These are phyloP conservation scores for Microstroma glucosiphilum DNA, from an alignment of 1,284 basidiomycete genomes.

Conservation along the genomic window DNA sequence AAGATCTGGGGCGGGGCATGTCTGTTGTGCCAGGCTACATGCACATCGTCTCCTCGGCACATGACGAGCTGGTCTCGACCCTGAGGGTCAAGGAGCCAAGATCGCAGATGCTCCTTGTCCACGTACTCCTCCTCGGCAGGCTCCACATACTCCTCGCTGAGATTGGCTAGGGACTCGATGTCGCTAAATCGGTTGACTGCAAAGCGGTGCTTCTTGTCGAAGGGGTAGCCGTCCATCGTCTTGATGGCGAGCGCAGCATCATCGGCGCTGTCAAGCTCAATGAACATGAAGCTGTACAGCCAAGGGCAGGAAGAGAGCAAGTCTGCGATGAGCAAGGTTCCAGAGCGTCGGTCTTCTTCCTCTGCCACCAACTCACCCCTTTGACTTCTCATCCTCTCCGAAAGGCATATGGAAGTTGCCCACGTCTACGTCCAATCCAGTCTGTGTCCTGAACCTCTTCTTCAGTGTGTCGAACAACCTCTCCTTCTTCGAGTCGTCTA, in stretches of 20 bases:
- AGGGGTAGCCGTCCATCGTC: conserved; percentile 76
- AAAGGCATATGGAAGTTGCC: conserved; percentile 52
- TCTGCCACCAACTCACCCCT: conserved; percentile 31
- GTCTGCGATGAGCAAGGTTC: background rate
- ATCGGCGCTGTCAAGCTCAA: conserved; percentile 75
- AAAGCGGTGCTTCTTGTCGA: conserved; percentile 88
- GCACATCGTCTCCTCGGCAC: conserved; percentile 84
- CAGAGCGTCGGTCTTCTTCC: conserved; percentile 2
- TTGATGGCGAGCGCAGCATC: conserved; percentile 76
- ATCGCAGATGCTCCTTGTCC: conserved; percentile 87
- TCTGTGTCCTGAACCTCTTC: conserved; percentile 51
- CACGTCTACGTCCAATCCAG: conserved; percentile 46
- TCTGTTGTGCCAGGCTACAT: conserved; percentile 88
- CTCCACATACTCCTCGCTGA: conserved; percentile 79
- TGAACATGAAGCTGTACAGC: conserved; percentile 70
- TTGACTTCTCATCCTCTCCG: conserved; percentile 49
- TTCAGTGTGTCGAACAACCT: conserved; percentile 51
- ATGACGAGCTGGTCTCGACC: conserved; percentile 95
- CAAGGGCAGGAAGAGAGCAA: background rate
- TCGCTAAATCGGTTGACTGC: conserved; percentile 85
- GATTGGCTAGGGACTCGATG: conserved; percentile 73
- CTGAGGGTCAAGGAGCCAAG: conserved; percentile 85
- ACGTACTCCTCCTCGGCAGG: conserved; percentile 71
- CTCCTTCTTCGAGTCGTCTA: conserved; percentile 50
- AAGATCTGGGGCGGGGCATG: conserved; percentile 79